Evolutionary conservation across 1,284 basidiomycete species (phyloP).

Genomic region (Cryptococcus sp.): DNA sequence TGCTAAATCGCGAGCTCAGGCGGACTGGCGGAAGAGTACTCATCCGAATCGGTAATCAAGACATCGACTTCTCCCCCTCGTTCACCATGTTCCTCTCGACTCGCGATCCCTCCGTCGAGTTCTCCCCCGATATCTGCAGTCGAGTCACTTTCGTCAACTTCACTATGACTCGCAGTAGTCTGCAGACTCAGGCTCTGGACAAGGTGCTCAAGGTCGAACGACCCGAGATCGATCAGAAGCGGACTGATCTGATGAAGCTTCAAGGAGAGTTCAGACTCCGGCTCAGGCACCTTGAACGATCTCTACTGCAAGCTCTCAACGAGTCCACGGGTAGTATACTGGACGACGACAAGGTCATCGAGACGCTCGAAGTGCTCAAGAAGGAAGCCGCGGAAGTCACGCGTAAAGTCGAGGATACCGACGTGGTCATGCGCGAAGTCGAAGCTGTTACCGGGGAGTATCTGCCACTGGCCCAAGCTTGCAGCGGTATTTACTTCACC

Average conservation of each 20-base stretch:
- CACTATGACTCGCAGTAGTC: constrained; percentile 97
- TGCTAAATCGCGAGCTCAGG: constrained; percentile 94
- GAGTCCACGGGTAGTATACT: constrained; percentile 96
- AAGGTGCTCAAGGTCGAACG: constrained; percentile 96
- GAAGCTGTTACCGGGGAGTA: constrained; percentile 95
- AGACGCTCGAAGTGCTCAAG: constrained; percentile 95
- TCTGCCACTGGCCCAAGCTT: constrained; percentile 90
- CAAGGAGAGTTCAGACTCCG: constrained; percentile 97
- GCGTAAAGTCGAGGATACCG: constrained; percentile 95
- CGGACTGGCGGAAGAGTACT: constrained; percentile 95
- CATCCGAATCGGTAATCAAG: constrained; percentile 96
- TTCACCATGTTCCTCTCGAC: constrained; percentile 99
- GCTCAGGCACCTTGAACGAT: constrained; percentile 87
- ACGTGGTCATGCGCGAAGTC: constrained; percentile 92
- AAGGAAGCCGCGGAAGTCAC: constrained; percentile 96
- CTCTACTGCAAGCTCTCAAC: constrained; percentile 92
- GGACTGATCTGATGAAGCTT: constrained; percentile 97
- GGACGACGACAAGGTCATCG: constrained; percentile 98
- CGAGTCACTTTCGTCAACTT: constrained; percentile 99
- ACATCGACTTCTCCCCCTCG: constrained; percentile 98
- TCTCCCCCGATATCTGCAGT: constrained; percentile 98
- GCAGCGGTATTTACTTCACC: constrained; percentile 96
- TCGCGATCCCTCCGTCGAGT: constrained; percentile 93
- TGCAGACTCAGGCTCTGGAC: constrained; percentile 96
- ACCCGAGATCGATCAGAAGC: constrained; percentile 93